These are phyloP conservation scores for Aphanomyces euteiches DNA, from an alignment of 352 stramenopile genomes.

Conservation along the genomic window DNA sequence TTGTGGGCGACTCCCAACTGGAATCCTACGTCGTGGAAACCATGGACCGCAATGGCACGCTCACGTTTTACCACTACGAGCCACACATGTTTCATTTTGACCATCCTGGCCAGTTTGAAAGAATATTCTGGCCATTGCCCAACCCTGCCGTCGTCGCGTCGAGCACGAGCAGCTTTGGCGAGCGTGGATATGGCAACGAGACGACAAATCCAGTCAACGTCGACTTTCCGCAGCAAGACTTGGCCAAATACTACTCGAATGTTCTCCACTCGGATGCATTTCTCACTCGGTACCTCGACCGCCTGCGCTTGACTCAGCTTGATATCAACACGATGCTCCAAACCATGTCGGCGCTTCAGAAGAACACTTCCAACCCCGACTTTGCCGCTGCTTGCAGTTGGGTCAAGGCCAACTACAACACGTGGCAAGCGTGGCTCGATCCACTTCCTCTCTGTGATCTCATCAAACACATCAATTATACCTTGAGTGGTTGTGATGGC, in stretches of 20 bases:
- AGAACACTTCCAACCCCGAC: background rate
- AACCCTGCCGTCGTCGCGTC: constrained; percentile 37
- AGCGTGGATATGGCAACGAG: constrained; percentile 44
- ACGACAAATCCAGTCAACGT: constrained; percentile 52
- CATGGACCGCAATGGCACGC: background rate
- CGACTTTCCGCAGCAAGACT: constrained; percentile 39
- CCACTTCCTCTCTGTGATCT: constrained; percentile 42
- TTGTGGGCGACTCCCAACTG: background rate
- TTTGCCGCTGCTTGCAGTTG: constrained; percentile 40
- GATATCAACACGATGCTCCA: constrained; percentile 39
- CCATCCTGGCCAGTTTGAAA: constrained; percentile 41
- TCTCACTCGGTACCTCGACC: constrained; percentile 1
- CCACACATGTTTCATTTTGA: constrained; percentile 47
- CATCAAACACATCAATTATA: constrained; percentile 33
- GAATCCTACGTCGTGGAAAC: background rate
- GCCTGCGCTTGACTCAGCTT: constrained; percentile 38
- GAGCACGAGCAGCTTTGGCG: constrained; percentile 42
- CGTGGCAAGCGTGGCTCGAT: constrained; percentile 47
- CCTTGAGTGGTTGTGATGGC: constrained; percentile 37
- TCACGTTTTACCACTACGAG: constrained; percentile 51
- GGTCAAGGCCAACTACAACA: constrained; percentile 51
- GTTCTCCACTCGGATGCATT: constrained; percentile 26
- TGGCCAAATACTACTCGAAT: constrained; percentile 40
- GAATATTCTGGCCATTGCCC: constrained; percentile 41
- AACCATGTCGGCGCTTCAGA: constrained; percentile 30